These are phyloP conservation scores for Ceratocystis huliohia DNA, from an alignment of 2,329 filamentous ascomycete genomes.

Conservation along the genomic window DNA sequence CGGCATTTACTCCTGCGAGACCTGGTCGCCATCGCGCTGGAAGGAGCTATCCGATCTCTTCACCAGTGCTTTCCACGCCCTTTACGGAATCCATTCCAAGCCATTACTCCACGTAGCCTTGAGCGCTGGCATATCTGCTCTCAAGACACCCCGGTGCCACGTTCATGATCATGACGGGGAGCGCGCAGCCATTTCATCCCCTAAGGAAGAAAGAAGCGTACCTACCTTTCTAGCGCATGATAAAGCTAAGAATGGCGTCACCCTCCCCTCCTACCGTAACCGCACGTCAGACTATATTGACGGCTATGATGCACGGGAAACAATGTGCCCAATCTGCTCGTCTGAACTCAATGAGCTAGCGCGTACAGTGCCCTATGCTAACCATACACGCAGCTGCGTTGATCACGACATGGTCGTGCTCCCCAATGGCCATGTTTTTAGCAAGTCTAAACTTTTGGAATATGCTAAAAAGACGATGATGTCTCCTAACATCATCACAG, in stretches of 20 bases:
- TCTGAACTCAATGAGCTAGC: slow-evolving; percentile 90
- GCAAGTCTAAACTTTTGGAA: slow-evolving; percentile 57
- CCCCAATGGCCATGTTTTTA: slow-evolving; percentile 79
- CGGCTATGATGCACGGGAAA: slow-evolving; percentile 21
- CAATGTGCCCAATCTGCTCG: slow-evolving; percentile 86
- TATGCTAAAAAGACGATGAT: slow-evolving; percentile 71
- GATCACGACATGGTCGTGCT: slow-evolving; percentile 76
- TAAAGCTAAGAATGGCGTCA: slow-evolving; percentile 16
- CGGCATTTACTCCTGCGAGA: slow-evolving; percentile 32
- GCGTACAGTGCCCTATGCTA: slow-evolving; percentile 77
- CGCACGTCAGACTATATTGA: slow-evolving; percentile 7
- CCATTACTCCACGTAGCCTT: slow-evolving; percentile 85
- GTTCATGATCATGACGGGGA: background rate
- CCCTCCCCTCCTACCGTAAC: slow-evolving; percentile 15
- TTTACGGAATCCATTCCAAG: slow-evolving; percentile 68
- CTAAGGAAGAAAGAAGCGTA: background rate
- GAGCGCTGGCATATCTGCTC: slow-evolving; percentile 77
- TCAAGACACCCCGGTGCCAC: slow-evolving; percentile 93
- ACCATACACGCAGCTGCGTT: slow-evolving; percentile 87
- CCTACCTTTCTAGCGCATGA: background rate
- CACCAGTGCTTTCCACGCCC: slow-evolving; percentile 69
- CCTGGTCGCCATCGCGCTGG: slow-evolving; percentile 69
- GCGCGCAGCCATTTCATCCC: slow-evolving; percentile 14
- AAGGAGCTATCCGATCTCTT: slow-evolving; percentile 64
- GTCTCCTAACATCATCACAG: slow-evolving; percentile 53